Percentiles rank a stretch among this genome's conserved stretches.
Evolutionary conservation across 2,329 filamentous ascomycete species (phyloP).

Genomic region (Pseudomassariella vexata): DNA sequence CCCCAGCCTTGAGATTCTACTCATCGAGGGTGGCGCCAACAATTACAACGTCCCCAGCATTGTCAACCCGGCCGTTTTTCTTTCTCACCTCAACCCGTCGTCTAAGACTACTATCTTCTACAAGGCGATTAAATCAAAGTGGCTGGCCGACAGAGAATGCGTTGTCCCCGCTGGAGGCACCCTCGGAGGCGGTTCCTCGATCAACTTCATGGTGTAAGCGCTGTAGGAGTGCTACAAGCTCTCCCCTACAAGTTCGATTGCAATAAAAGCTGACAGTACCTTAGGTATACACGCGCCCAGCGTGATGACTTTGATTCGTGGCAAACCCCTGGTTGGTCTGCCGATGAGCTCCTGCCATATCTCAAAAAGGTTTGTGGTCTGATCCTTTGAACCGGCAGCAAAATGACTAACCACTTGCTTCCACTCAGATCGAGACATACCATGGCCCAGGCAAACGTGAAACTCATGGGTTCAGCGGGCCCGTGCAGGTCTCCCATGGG

Average conservation of each 20-base stretch:
- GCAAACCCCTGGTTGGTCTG: conserved; percentile 22
- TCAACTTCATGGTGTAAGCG: conserved; percentile 40
- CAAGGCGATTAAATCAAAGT: conserved; percentile 22
- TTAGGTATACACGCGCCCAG: conserved; percentile 26
- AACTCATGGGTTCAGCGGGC: conserved; percentile 40
- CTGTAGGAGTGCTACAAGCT: background rate
- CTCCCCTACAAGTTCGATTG: too few species aligned
- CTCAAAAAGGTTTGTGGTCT: conserved; percentile 37
- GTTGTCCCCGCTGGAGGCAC: conserved; percentile 36
- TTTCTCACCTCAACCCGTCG: conserved; percentile 37
- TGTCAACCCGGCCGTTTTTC: conserved; percentile 41
- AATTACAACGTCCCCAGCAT: conserved; percentile 8
- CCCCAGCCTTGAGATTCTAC: conserved; percentile 3
- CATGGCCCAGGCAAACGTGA: conserved; percentile 29
- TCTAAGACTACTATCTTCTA: conserved; percentile 44
- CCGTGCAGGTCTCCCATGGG: conserved; percentile 42
- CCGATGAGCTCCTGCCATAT: conserved; percentile 37
- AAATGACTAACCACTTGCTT: conserved; percentile 34
- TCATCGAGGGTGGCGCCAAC: conserved; percentile 7
- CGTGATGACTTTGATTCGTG: conserved; percentile 25
- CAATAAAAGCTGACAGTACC: too few species aligned
- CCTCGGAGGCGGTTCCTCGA: conserved; percentile 48
- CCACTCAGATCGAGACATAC: conserved; percentile 28
- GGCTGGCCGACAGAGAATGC: conserved; percentile 38
- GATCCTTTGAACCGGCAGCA: background rate